Evolutionary conservation across 257 asterid species (phyloP), one percentile per base, ranked within the genome.

Genomic region (Knoxia roxburghii): DNA sequence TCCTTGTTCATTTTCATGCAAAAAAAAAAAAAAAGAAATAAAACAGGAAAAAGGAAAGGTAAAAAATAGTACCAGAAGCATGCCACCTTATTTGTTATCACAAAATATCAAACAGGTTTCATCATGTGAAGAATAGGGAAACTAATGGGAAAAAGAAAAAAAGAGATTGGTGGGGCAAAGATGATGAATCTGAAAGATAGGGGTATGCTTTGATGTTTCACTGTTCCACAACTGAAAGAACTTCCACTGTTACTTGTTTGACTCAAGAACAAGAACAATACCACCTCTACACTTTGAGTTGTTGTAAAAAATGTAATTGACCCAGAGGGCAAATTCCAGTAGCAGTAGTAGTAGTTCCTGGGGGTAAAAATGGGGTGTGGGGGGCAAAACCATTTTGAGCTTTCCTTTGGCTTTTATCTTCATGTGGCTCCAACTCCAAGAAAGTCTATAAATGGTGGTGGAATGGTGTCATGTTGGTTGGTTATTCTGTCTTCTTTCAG

Each of bases 401-500:
- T 75, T 61, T 72, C 32, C 27, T 60, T 43, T 39, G 41, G 39
- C 23, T 56, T 23, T 69, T 56, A 63, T 23, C 30, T 76, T 82
- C 80, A 87, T 62, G 68, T 75, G 80, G 92, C 89, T 70, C 96
- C 97, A 18, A 91, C 97, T 48, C 97, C 97, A 21, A 91, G 97
- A 75, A 91, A 91, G 81, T 91, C 97, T 81, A 91, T 91, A 78
- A 88, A 91, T 62, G 85, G 82, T 59, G 91, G 85, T 69, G 83
- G 72, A 68, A 77, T 53, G 56, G 71, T 43, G 41, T 76, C 81
- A 60, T 72, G 49, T 70, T 69, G 80, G 76, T 29, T 71, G 73
- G 73, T 74, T 40, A 65, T 71, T 64, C 74, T 75, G 68, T 77
- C 91, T 43, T 80, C 87, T 55, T 64, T 62, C 12, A 48, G 52